These are phyloP conservation scores for Venturia nashicola DNA, from an alignment of 2,329 filamentous ascomycete species.

Conservation along the genomic window DNA sequence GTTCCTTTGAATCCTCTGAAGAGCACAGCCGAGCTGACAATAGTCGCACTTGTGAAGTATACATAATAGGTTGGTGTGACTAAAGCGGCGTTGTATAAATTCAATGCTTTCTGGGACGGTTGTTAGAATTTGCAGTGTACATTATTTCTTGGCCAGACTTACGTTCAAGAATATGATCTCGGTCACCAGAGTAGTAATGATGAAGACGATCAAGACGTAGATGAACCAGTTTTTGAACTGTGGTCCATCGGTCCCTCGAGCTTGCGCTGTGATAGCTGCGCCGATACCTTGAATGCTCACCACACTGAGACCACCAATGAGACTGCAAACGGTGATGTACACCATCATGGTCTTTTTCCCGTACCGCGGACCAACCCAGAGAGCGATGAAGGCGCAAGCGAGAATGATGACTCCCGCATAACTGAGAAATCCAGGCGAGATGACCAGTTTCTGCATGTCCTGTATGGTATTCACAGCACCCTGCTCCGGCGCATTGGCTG, in stretches of 20 bases:
- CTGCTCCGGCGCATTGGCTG: conserved; percentile 79
- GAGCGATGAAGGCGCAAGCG: conserved; percentile 56
- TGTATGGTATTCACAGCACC: conserved; percentile 80
- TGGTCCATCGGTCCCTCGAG: conserved; percentile 48
- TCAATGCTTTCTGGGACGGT: conserved; percentile 78
- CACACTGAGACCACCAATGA: conserved; percentile 87
- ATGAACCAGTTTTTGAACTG: conserved; percentile 98
- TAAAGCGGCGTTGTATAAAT: conserved; percentile 90
- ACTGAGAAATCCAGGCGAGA: conserved; percentile 72
- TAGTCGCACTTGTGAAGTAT: conserved; percentile 92
- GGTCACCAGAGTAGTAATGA: conserved; percentile 74
- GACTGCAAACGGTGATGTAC: conserved; percentile 90
- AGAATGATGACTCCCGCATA: conserved; percentile 77
- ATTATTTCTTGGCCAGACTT: conserved; percentile 29
- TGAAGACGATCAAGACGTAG: conserved; percentile 84
- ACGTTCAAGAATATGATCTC: conserved; percentile 96
- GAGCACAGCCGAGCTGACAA: conserved; percentile 82
- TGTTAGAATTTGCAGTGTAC: conserved; percentile 19
- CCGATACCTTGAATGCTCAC: conserved; percentile 90
- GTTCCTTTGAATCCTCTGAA: conserved; percentile 93
- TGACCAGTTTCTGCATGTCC: conserved; percentile 80
- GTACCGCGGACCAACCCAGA: conserved; percentile 76
- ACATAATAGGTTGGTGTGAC: conserved; percentile 99
- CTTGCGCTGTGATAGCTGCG: conserved; percentile 79
- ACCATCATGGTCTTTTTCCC: conserved; percentile 97